Base-by-base conservation (phyloP, 768 basidiomycete species). In the Clathrus columnatus region DNA sequence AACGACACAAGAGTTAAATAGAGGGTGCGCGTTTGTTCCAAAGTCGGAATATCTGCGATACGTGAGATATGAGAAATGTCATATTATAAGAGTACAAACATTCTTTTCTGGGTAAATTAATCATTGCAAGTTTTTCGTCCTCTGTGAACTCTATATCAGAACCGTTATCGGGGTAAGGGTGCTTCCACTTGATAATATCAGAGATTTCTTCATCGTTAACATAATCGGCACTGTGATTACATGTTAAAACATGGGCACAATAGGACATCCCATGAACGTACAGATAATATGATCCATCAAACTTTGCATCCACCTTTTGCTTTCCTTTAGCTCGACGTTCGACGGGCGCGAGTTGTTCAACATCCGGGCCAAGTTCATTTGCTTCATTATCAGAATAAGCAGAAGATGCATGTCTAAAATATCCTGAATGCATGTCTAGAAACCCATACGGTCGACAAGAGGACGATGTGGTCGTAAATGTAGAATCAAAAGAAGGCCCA, bases 241-340 rank as follows among this genome's bases (percentile, higher is more conserved):
- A 21, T 50, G 14, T 45, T 27, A 16, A 32, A 45, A n/a, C 45
- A 36, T 50, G 47, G 24, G 43, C 59, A 21, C 61, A 43, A 47
- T 57, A 46, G 57, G 52, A 42, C 7, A 51, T 23, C 20, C 30
- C 50, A 45, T 29, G 45, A 54, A 51, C 80, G 51, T 67, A 90
- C 90, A 90, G 83, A 65, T 91, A 92, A 69, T 91, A 74, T 62
- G 91, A 88, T 62, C 81, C 82, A 61, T 91, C 84, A 78, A 84
- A 93, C 68, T 90, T 91, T 27, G 76, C 73, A 36, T 91, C 74
- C 65, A 91, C 90, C 58, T 81, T 82, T 53, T 70, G 66, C 10
- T 80, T 60, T 48, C 88, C 78, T 57, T 72, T 73, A 42, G 57
- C 61, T 26, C 81, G 74, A 32, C 88, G 77, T 59, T 84, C 81